Percentiles rank a stretch among this genome's conserved stretches.
Conservation (phyloP, 2,329 filamentous ascomycete species). For the Xylaria sp. region DNA sequence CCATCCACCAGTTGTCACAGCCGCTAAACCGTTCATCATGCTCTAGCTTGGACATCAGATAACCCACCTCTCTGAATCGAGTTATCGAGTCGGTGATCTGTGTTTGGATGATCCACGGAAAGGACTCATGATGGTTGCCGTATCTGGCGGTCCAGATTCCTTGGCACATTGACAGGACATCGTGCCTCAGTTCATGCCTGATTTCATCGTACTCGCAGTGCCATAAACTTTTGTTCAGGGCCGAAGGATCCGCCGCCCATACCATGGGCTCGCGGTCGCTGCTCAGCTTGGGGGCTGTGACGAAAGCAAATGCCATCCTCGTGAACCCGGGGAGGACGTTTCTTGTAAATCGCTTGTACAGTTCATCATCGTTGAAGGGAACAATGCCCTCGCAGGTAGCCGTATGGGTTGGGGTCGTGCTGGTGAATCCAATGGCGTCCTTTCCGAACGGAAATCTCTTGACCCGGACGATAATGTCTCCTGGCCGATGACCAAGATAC, state of each 20-base stretch:
- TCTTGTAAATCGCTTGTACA: conserved; percentile 3
- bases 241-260: too few species aligned
- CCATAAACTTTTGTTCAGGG: too few species aligned
- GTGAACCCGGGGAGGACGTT: conserved; percentile 7
- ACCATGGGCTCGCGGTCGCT: too few species aligned
- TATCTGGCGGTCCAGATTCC: conserved; percentile 4
- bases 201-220: too few species aligned
- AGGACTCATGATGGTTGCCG: neutral
- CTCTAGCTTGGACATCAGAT: conserved; percentile 9
- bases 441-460: neutral
- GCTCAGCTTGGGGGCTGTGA: too few species aligned
- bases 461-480: conserved; percentile 13
- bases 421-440: too few species aligned
- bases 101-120: conserved; percentile 3
- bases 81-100: conserved; percentile 5
- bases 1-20: neutral
- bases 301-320: conserved; percentile 7
- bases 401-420: neutral
- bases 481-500: conserved; percentile 16
- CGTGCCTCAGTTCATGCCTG: too few species aligned
- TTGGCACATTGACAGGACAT: too few species aligned
- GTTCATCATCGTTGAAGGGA: conserved; percentile 10
- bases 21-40: neutral
- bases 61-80: conserved; percentile 11
- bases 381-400: conserved; percentile 16